Evolutionary conservation across 164 flowering plant genomes (phyloP), one percentile per base, ranked within the genome.

Genomic region (Aristolochia californica): DNA sequence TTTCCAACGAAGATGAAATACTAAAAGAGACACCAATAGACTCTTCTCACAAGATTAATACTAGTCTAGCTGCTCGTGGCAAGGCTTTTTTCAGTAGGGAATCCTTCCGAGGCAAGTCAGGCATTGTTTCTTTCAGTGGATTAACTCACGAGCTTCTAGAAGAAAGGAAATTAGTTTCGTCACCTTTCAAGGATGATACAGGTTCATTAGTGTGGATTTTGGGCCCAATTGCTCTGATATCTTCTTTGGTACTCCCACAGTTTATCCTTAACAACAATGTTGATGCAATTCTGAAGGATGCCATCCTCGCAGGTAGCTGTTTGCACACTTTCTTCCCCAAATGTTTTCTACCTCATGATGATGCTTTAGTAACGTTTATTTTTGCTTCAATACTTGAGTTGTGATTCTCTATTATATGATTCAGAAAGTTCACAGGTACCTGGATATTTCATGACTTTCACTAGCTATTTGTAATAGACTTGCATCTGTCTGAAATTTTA

Each of bases 71-170:
- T 56, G 14, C 21, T 17, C 24, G 10, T 43, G 24, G 27, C 26
- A 48, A 27, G 45, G 21, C 18, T 5, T 28, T 28, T 34, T 38
- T 57, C 16, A 43, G 51, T 58, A 43, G 61, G 12, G 95, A 84
- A 67, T 80, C 83, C 0, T 78, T 80, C 61, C 72, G 78, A 38
- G 98, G 98, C 2, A 91, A 86, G 74, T 60, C 93, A 0, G 96
- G 93, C 52, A 80, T 87, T 9, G 77, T 88, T 73, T 88, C 98
- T 0, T 91, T 91, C 62, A 52, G 50, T 58, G 96, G 91, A 2
- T 47, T 83, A 62, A 83, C 87, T 64, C 81, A 86, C 60, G 87
- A 91, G 57, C 57, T 62, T 20, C 65, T 84, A 16, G 96, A 88
- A 60, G 86, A 84, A 68, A 53, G 80, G 59, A 78, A 72, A 62